A percentile compares a stretch with the other conserved stretches of the same genome.
phyloP scores from a whole-genome alignment of 2,329 filamentous ascomycete species.

The Coleophoma crateriformis region DNA sequence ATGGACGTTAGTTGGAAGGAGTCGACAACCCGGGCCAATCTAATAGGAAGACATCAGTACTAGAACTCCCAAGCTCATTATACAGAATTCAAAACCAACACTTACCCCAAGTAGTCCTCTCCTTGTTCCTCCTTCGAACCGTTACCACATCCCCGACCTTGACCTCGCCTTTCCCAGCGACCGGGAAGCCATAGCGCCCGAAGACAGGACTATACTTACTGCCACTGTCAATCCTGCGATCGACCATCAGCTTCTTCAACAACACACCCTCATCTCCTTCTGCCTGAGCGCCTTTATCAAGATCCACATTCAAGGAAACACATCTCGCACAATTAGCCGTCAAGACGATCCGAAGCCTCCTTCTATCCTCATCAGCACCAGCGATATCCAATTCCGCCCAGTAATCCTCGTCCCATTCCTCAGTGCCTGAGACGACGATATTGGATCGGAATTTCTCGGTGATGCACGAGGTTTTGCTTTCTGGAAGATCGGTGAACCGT shows the following conservation, averaged over 20 bases:
- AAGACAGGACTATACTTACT: constrained; percentile 63
- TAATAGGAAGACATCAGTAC: constrained; percentile 1
- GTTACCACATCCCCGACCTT: constrained; percentile 39
- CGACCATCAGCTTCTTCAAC: constrained; percentile 63
- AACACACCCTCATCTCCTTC: constrained; percentile 52
- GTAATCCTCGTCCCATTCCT: constrained; percentile 64
- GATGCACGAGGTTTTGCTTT: constrained; percentile 35
- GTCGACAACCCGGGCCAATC: constrained; percentile 21
- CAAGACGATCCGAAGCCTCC: constrained; percentile 38
- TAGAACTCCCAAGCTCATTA: neutral
- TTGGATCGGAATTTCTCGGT: constrained; percentile 69
- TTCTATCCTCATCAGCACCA: neutral
- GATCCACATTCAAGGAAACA: constrained; percentile 65
- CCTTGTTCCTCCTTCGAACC: constrained; percentile 32
- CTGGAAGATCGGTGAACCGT: constrained; percentile 41
- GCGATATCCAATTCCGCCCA: constrained; percentile 55
- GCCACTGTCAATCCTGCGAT: constrained; percentile 64
- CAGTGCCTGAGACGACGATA: constrained; percentile 57
- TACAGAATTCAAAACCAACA: constrained; percentile 6
- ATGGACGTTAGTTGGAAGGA: neutral
- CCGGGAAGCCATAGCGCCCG: constrained; percentile 63
- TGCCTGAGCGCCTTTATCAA: constrained; percentile 53
- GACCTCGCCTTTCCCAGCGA: constrained; percentile 25
- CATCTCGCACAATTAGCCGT: constrained; percentile 67
- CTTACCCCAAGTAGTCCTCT: constrained; percentile 40